Base-by-base conservation (phyloP, 169 alveolate species). In the Cryptosporidium sp. region DNA sequence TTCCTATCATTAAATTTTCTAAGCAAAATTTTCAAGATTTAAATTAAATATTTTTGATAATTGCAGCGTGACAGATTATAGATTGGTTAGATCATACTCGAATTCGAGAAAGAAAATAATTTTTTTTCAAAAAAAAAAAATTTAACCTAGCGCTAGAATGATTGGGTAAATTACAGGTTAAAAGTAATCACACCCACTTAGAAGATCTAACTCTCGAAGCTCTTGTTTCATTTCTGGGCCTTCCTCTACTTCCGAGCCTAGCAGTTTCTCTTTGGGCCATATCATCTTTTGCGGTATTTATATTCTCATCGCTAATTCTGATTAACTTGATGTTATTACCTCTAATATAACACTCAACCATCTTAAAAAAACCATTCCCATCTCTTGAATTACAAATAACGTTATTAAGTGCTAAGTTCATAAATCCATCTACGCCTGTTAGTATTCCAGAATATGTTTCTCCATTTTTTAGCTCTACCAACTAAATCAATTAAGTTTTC, bases 401-500 rank as follows among this genome's bases (percentile, higher is more conserved):
- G 75, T 94, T 94, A 35, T 91, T 85, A 93, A 94, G 91, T 70
- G 93, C 96, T 70, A 94, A 91, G 87, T 94, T 94, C 97, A 94
- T 94, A 53, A 94, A 94, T 12, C 95, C 94, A 69, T 94, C 97
- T 35, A 95, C 94, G 35, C 95, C 92, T 10, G 94, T 93, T 26
- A 94, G 70, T 68, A 94, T 85, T 44, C 97, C 97, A 31, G 96
- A 93, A 75, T 94, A 94, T 4, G 97, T 94, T 84, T 94, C 97
- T 33, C 97, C 97, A 80, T 92, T 94, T 61, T 94, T 94, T 51
- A 94, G 89, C 69, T 94, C 97, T 56, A 94, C 94, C 89, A 94
- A 86, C 97, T 94, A 92, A 60, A 75, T 16, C 23, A 21, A 73
- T 10, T 56, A 23, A 84, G 31, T 21, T 18, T 21, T 56, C 12